phyloP scores from a whole-genome alignment of 2,329 filamentous ascomycete species.

The Penicillium sp. region DNA sequence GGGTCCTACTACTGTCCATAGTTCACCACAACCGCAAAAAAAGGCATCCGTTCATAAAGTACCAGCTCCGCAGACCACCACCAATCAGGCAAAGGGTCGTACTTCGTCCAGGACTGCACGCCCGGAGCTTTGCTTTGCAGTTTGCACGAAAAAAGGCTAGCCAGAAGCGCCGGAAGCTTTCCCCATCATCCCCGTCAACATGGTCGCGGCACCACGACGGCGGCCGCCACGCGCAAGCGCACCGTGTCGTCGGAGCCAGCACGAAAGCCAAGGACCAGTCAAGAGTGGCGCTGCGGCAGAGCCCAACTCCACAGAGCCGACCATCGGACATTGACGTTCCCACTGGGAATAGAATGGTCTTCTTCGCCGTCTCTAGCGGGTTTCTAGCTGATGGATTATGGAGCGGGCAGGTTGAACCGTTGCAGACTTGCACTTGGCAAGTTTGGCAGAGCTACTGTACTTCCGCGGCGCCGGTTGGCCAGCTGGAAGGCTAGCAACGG shows the following conservation, averaged over 20 bases:
- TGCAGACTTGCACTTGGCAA: too few species aligned
- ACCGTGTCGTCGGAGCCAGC: background rate
- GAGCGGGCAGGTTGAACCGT: constrained; percentile 6
- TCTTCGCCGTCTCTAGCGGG: constrained; percentile 35
- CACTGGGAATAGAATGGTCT: constrained; percentile 17
- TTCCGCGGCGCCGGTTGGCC: constrained; percentile 11
- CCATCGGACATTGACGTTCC: constrained; percentile 28
- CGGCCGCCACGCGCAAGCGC: background rate
- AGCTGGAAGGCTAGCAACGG: constrained; percentile 18
- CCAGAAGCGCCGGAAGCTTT: constrained; percentile 9
- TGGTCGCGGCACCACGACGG: background rate
- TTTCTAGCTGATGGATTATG: constrained; percentile 31
- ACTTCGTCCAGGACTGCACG: background rate
- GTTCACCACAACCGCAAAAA: background rate
- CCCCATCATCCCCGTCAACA: constrained; percentile 6
- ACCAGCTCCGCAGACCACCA: background rate
- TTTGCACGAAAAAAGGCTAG: constrained; percentile 1
- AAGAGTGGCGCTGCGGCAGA: background rate
- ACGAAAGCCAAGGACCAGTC: background rate
- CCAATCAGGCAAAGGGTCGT: background rate
- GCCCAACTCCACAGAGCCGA: constrained; percentile 14
- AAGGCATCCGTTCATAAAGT: background rate
- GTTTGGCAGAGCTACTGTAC: too few species aligned
- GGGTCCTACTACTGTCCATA: background rate
- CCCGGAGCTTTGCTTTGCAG: too few species aligned